These are phyloP conservation scores for Batkoa obscura DNA, from an alignment of 371 early-diverging fungal genomes.

Conservation along the genomic window DNA sequence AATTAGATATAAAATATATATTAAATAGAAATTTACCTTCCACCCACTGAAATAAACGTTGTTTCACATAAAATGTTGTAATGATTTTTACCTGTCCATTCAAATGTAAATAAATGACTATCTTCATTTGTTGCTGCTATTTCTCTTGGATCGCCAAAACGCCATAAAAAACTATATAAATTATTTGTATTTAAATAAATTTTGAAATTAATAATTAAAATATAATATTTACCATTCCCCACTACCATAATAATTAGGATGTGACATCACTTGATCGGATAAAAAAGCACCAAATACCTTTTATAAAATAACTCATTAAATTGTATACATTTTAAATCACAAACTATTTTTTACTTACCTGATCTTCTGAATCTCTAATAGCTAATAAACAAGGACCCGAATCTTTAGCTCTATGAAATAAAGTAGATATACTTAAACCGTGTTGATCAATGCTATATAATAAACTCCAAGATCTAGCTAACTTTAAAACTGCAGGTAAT, in stretches of 20 bases:
- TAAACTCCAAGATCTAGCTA: no score
- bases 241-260: slow-evolving; percentile 65
- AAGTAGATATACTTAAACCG: slow-evolving; percentile 66
- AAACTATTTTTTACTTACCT: no score
- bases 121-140: not conserved
- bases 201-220: not conserved
- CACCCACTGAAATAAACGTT: slow-evolving; percentile 76
- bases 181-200: no score
- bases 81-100: slow-evolving; percentile 75
- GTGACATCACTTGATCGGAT: slow-evolving; percentile 41
- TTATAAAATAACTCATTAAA: not conserved
- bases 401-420: slow-evolving; percentile 35
- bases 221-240: slow-evolving; percentile 65
- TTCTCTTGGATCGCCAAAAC: not conserved
- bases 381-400: slow-evolving; percentile 50
- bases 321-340: no score
- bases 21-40: slow-evolving; percentile 36
- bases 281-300: slow-evolving; percentile 82
- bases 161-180: slow-evolving; percentile 4
- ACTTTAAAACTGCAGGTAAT: no score
- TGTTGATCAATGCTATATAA: slow-evolving; percentile 81
- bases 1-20: not conserved
- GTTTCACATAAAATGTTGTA: slow-evolving; percentile 70
- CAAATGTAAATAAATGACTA: slow-evolving; percentile 33
- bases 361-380: slow-evolving; percentile 29